phyloP scores from a whole-genome alignment of 208 protist species.

The Acanthamoeba sp. region DNA sequence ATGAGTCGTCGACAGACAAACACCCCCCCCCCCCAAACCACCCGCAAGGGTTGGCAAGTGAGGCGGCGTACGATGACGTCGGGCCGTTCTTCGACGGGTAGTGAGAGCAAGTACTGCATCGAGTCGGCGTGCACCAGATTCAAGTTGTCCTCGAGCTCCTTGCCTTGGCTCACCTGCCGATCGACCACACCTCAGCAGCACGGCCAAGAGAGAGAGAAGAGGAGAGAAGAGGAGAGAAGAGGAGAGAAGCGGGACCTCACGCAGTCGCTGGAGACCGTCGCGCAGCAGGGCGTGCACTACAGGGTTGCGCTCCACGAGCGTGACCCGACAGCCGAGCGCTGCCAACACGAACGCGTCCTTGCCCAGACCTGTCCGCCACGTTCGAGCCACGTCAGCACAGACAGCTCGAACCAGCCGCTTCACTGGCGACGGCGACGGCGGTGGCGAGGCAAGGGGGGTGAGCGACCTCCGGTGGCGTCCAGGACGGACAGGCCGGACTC shows the following conservation, averaged over 20 bases:
- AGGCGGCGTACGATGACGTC: constrained; percentile 46
- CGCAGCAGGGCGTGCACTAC: constrained; percentile 54
- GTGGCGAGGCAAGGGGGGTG: neutral
- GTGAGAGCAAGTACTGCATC: constrained; percentile 19
- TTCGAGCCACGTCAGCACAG: neutral
- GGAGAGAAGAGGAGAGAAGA: neutral
- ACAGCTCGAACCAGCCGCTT: too few species aligned
- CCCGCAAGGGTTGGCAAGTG: too few species aligned
- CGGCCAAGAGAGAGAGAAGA: neutral
- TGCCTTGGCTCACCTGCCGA: neutral
- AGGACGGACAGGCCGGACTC: neutral
- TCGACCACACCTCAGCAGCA: neutral
- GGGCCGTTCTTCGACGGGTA: neutral
- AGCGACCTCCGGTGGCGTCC: constrained; percentile 64
- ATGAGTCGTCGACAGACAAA: too few species aligned
- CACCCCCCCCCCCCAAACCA: too few species aligned
- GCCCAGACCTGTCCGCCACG: constrained; percentile 4
- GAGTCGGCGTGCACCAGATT: constrained; percentile 9
- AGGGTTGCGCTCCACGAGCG: constrained; percentile 48
- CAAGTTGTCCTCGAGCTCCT: neutral
- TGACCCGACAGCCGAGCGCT: constrained; percentile 47
- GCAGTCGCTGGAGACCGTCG: constrained; percentile 30
- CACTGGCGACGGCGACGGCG: too few species aligned
- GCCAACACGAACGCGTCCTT: constrained; percentile 74
- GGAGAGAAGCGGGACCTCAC: neutral